These are phyloP conservation scores for Kwoniella sp. DNA, from an alignment of 768 basidiomycete genomes.

Conservation along the genomic window DNA sequence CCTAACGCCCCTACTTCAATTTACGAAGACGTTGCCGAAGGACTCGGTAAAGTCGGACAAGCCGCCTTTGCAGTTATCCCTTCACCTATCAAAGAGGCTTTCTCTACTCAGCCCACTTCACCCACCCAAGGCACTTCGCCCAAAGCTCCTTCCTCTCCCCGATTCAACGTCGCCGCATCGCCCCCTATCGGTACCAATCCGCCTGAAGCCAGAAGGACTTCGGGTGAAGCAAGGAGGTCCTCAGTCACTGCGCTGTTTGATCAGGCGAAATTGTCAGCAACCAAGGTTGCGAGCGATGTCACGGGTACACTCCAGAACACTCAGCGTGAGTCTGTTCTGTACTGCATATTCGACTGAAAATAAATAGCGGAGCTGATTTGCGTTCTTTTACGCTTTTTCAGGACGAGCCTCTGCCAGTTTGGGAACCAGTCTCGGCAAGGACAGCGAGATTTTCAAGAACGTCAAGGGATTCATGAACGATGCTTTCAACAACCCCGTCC, in stretches of 20 bases:
- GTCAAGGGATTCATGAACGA: conserved; percentile 3
- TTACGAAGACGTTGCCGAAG: conserved; percentile 46
- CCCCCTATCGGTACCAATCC: conserved; percentile 7
- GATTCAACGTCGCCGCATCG: neutral
- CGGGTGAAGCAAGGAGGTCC: conserved; percentile 6
- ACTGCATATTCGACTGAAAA: too few relatives aligned
- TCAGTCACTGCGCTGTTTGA: conserved; percentile 21
- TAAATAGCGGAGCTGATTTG: too few relatives aligned
- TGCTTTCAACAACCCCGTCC: conserved; percentile 3
- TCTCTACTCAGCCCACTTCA: conserved; percentile 23
- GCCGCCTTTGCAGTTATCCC: conserved; percentile 46
- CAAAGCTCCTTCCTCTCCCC: neutral
- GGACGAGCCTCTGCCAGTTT: conserved; percentile 22
- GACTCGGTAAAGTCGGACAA: conserved; percentile 39
- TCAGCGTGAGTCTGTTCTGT: conserved; percentile 11
- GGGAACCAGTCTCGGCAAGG: neutral
- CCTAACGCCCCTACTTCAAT: conserved; percentile 37
- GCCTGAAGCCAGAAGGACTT: neutral
- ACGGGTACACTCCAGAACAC: conserved; percentile 28
- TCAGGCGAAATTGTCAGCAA: conserved; percentile 33
- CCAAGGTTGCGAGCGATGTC: conserved; percentile 29
- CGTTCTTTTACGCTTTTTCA: neutral
- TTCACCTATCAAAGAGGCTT: conserved; percentile 36
- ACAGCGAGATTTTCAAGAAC: conserved; percentile 1
- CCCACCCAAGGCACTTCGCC: conserved; percentile 4